Evolutionary conservation across 2,329 filamentous ascomycete species (phyloP).

Genomic region (Fulvia fulva): DNA sequence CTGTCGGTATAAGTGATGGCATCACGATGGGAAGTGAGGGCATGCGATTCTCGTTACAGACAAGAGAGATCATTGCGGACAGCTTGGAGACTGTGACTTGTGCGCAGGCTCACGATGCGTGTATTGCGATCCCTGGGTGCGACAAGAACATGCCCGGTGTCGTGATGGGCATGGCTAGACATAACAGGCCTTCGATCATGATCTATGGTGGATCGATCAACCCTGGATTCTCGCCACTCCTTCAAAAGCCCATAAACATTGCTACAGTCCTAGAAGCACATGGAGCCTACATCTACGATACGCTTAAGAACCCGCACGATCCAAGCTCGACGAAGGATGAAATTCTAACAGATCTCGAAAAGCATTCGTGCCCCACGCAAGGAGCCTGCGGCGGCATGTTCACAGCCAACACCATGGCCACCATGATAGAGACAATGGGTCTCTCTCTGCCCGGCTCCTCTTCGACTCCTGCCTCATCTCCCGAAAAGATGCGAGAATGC

Average conservation of each 20-base stretch:
- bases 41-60: slow-evolving; percentile 91
- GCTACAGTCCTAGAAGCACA: slow-evolving; percentile 83
- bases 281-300: slow-evolving; percentile 76
- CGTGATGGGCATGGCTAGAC: slow-evolving; percentile 77
- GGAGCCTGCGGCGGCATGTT: slow-evolving; percentile 92
- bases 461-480: slow-evolving; percentile 74
- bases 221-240: slow-evolving; percentile 74
- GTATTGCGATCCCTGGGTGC: slow-evolving; percentile 87
- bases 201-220: slow-evolving; percentile 90
- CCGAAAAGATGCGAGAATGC: slow-evolving; percentile 83
- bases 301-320: slow-evolving; percentile 65
- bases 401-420: slow-evolving; percentile 91
- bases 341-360: slow-evolving; percentile 78
- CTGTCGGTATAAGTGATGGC: slow-evolving; percentile 78
- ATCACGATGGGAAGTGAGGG: slow-evolving; percentile 96
- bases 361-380: slow-evolving; percentile 70
- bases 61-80: slow-evolving; percentile 88
- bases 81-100: slow-evolving; percentile 90
- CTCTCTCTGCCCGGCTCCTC: slow-evolving; percentile 78
- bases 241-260: slow-evolving; percentile 80
- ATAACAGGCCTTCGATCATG: slow-evolving; percentile 92
- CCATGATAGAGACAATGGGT: slow-evolving; percentile 84
- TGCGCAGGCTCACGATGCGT: slow-evolving; percentile 88
- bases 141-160: slow-evolving; percentile 96
- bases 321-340: slow-evolving; percentile 67